Evolutionary conservation across 305 asterid species (phyloP).

Genomic region (Fraxinus ornus): DNA sequence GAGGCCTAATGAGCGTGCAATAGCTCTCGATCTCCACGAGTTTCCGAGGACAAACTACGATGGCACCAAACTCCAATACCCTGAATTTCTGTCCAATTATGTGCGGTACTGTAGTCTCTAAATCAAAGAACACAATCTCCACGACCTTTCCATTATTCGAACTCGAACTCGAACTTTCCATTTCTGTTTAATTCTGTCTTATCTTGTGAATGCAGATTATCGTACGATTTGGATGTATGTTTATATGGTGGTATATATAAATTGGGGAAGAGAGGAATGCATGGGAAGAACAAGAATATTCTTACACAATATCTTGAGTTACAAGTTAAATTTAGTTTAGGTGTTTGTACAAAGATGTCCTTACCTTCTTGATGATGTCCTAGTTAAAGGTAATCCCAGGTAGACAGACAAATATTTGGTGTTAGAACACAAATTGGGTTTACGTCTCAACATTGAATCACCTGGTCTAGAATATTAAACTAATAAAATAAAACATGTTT

Average conservation of each 20-base stretch:
- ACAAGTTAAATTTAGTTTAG: conserved; percentile 58
- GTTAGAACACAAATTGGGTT: background rate
- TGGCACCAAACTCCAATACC: conserved; percentile 86
- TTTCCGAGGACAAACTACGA: conserved; percentile 69
- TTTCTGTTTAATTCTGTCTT: conserved; percentile 7
- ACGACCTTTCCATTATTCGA: conserved; percentile 25
- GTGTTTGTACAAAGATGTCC: conserved; percentile 62
- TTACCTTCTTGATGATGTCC: conserved; percentile 54
- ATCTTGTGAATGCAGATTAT: background rate
- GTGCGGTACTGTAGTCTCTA: conserved; percentile 79
- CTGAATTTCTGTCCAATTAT: conserved; percentile 56
- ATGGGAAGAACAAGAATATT: conserved; percentile 48
- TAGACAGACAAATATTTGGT: background rate
- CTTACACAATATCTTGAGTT: conserved; percentile 58
- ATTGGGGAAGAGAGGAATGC: conserved; percentile 16
- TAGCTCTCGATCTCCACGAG: conserved; percentile 76
- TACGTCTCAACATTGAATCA: background rate
- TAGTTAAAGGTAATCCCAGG: conserved; percentile 25
- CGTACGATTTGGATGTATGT: background rate
- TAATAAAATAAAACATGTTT: too few relatives aligned
- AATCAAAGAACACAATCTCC: conserved; percentile 80
- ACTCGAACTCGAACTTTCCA: conserved; percentile 31
- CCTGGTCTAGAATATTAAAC: background rate
- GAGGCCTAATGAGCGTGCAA: conserved; percentile 76
- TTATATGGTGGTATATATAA: background rate